A percentile compares a stretch with the other conserved stretches of the same genome.
Conservation (phyloP, 2,329 filamentous ascomycete genomes). For the Conoideocrella luteorostrata region DNA sequence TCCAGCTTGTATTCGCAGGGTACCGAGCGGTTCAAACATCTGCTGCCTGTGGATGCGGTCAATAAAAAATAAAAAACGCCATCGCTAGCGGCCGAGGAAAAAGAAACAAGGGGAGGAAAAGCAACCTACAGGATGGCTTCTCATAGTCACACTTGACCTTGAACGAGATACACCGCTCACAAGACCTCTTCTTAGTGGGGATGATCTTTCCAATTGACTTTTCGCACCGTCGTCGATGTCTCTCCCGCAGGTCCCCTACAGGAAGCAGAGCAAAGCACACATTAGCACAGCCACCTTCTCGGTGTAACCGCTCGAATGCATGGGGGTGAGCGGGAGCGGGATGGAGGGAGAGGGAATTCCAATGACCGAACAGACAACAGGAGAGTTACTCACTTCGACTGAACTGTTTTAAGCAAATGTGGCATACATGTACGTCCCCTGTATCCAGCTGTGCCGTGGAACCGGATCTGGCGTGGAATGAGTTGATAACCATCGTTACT, state of each 20-base stretch:
- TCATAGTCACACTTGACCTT: conserved; percentile 11
- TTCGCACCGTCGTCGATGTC: conserved; percentile 9
- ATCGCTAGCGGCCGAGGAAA: neutral
- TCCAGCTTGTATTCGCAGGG: conserved; percentile 10
- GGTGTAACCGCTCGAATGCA: no score
- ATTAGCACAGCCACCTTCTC: no score
- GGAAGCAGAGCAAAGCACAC: neutral
- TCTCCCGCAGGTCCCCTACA: conserved; percentile 10
- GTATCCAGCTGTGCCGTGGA: conserved; percentile 5
- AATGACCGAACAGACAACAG: neutral
- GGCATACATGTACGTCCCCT: conserved; percentile 9
- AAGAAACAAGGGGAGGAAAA: neutral
- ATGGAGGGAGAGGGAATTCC: no score
- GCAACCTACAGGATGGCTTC: conserved; percentile 8
- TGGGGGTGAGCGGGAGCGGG: no score
- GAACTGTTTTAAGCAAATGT: conserved; percentile 11
- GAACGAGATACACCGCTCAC: conserved; percentile 12
- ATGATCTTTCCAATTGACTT: conserved; percentile 11
- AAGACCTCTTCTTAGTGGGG: conserved; percentile 11
- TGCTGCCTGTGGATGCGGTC: conserved; percentile 4
- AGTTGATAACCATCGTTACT: conserved; percentile 5
- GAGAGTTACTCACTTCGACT: conserved; percentile 7
- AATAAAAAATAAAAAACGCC: no score
- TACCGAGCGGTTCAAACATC: conserved; percentile 9
- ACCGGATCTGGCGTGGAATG: conserved; percentile 6